A percentile compares a stretch with the other conserved stretches of the same genome.
Evolutionary conservation across 352 stramenopile species (phyloP).

Genomic region (Phytophthora sojae): DNA sequence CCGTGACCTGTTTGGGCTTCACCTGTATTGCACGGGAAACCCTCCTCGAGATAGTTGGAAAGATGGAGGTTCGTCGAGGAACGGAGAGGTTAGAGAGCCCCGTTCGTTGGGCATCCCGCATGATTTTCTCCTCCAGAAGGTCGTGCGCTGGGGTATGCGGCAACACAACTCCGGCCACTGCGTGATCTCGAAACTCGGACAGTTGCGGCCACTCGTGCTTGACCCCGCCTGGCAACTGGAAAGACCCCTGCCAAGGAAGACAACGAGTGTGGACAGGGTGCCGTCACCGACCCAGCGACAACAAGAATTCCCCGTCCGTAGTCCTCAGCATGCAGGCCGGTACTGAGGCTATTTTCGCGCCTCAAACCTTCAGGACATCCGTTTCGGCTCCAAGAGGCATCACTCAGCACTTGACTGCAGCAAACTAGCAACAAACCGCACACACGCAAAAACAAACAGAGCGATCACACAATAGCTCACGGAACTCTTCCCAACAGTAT

Average conservation of each 20-base stretch:
- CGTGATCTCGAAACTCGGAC: constrained; percentile 32
- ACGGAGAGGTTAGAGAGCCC: constrained; percentile 32
- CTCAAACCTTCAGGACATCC: constrained; percentile 3
- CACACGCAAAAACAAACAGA: neutral
- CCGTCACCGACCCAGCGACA: neutral
- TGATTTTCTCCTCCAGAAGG: constrained; percentile 29
- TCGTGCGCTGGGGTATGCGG: constrained; percentile 26
- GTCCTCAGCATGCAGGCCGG: neutral
- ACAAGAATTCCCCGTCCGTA: constrained; percentile 1
- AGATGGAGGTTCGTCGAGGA: constrained; percentile 21
- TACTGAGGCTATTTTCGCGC: constrained; percentile 8
- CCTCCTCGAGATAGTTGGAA: constrained; percentile 18
- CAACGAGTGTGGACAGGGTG: constrained; percentile 4
- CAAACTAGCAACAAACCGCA: neutral
- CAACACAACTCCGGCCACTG: constrained; percentile 29
- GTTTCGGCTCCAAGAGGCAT: neutral
- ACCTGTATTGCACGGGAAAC: constrained; percentile 22
- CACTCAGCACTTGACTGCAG: neutral
- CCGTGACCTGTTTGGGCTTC: constrained; percentile 1
- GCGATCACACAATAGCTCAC: constrained; percentile 1
- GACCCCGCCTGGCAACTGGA: constrained; percentile 10
- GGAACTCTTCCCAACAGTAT: constrained; percentile 2
- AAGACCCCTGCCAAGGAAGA: neutral
- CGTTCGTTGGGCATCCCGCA: constrained; percentile 31
- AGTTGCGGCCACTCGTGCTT: constrained; percentile 34